Evolutionary conservation across 2,329 filamentous ascomycete genomes (phyloP).

Genomic region (Dactylella cylindrospora): DNA sequence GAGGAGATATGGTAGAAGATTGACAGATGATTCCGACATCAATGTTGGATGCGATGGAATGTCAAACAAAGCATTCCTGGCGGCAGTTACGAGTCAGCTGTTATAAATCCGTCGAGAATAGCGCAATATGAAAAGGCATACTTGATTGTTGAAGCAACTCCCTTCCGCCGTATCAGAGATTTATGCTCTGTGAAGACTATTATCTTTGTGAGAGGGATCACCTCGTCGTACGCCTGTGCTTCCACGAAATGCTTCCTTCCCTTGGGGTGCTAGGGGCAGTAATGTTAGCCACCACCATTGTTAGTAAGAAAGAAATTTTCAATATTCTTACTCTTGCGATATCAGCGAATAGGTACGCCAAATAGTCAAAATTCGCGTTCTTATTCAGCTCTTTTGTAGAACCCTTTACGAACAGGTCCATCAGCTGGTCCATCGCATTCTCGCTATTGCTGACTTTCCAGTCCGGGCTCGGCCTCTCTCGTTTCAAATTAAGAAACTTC

Average conservation of each 20-base stretch:
- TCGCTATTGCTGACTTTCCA: slow-evolving; percentile 71
- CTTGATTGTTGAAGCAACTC: slow-evolving; percentile 95
- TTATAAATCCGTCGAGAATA: no score
- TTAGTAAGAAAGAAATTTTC: not conserved
- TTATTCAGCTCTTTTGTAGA: slow-evolving; percentile 80
- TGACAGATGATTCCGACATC: slow-evolving; percentile 69
- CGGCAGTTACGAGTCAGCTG: not conserved
- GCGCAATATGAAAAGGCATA: slow-evolving; percentile 33
- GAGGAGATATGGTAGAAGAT: slow-evolving; percentile 84
- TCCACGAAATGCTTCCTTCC: slow-evolving; percentile 74
- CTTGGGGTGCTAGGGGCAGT: slow-evolving; percentile 62
- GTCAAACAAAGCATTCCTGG: slow-evolving; percentile 79
- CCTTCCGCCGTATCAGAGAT: slow-evolving; percentile 78
- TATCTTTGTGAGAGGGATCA: slow-evolving; percentile 89
- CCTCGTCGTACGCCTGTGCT: slow-evolving; percentile 72
- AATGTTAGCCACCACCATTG: not conserved
- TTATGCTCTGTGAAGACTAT: slow-evolving; percentile 91
- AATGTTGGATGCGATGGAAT: slow-evolving; percentile 70
- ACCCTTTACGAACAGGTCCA: slow-evolving; percentile 95
- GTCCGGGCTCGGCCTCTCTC: slow-evolving; percentile 65
- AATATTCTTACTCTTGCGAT: slow-evolving; percentile 64
- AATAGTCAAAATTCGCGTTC: slow-evolving; percentile 83
- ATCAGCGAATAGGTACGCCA: slow-evolving; percentile 92
- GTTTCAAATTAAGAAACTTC: slow-evolving; percentile 26
- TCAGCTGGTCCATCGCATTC: slow-evolving; percentile 79